phyloP scores from a whole-genome alignment of 192 early-diverging fungal genomes.

The Cetraspora pellucida region DNA sequence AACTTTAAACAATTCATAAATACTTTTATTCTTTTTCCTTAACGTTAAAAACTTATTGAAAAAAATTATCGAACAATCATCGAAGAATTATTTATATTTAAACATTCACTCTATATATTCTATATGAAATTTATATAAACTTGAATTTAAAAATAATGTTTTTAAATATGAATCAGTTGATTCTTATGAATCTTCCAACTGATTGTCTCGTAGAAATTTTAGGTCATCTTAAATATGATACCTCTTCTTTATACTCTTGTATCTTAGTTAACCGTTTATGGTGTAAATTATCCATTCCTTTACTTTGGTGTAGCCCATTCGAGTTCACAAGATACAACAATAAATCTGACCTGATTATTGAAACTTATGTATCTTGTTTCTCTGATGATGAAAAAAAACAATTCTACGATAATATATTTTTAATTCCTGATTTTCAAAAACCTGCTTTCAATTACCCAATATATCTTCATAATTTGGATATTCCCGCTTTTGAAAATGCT shows the following conservation, averaged over 20 bases:
- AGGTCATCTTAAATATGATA: conserved; percentile 9
- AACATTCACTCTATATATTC: too few species aligned
- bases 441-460: neutral
- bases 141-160: too few species aligned
- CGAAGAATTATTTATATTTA: too few species aligned
- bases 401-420: neutral
- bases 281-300: conserved; percentile 5
- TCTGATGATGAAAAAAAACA: neutral
- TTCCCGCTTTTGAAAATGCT: neutral
- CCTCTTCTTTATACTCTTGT: neutral
- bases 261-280: conserved; percentile 5
- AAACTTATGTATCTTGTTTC: neutral
- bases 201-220: neutral
- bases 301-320: conserved; percentile 7
- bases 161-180: too few species aligned
- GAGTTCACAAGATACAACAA: neutral
- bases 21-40: too few species aligned
- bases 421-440: neutral
- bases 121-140: too few species aligned
- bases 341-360: neutral
- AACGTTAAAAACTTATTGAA: too few species aligned
- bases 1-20: too few species aligned
- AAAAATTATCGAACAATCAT: too few species aligned
- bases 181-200: neutral
- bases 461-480: neutral